Percentiles rank a stretch among this genome's conserved stretches.
Evolutionary conservation across 2,329 filamentous ascomycete genomes (phyloP).

Genomic region (Arthrobotrys iridis): DNA sequence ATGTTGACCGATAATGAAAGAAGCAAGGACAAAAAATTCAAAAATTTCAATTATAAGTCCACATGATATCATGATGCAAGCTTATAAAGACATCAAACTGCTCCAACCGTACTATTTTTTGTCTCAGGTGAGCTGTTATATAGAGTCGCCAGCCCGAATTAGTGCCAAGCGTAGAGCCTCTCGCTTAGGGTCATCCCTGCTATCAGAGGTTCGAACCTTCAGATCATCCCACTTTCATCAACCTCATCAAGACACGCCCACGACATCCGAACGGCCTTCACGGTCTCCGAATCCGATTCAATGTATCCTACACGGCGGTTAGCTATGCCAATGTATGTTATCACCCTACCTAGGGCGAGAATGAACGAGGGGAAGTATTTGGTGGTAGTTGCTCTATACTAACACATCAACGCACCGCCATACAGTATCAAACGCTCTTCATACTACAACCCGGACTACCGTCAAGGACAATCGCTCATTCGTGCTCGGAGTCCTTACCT

Average conservation of each 20-base stretch:
- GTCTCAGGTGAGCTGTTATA: no score
- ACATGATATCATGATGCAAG: no score
- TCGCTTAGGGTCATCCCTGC: slow-evolving; percentile 27
- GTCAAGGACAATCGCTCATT: slow-evolving; percentile 86
- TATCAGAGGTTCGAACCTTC: slow-evolving; percentile 19
- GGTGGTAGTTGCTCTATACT: background rate
- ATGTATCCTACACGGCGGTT: slow-evolving; percentile 41
- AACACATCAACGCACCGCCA: background rate
- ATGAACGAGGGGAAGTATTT: background rate
- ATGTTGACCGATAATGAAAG: no score
- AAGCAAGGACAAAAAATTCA: no score
- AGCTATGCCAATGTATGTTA: slow-evolving; percentile 43
- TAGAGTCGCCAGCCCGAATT: no score
- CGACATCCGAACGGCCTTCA: background rate
- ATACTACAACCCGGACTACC: slow-evolving; percentile 90
- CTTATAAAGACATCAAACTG: no score
- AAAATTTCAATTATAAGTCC: no score
- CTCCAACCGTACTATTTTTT: no score
- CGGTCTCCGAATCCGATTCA: slow-evolving; percentile 8
- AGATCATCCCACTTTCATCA: slow-evolving; percentile 40
- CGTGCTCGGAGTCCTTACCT: slow-evolving; percentile 92
- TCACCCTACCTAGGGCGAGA: background rate
- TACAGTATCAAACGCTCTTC: slow-evolving; percentile 67
- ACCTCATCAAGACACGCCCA: background rate
- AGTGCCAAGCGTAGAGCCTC: no score